Base-by-base conservation (phyloP, 805 yeast genomes). In the Ogataea dorogensis region DNA sequence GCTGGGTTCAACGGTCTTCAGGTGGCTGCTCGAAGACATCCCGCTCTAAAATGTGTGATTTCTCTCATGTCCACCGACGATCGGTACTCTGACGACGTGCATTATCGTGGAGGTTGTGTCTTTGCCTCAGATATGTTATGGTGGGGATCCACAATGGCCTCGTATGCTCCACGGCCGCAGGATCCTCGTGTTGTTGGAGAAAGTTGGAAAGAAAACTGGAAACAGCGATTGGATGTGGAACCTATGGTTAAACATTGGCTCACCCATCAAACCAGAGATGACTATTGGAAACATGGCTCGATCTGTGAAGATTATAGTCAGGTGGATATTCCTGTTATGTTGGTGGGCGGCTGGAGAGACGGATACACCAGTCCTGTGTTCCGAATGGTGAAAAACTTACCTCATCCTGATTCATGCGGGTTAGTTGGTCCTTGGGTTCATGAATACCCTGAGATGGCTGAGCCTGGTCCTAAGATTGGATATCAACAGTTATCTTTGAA, bases 391-490 rank as follows among this genome's bases (percentile, higher is more conserved):
- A 59, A 64, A 7, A 56, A 64, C 16, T 49, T 68, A 23, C 68
- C 68, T n/a, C 56, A 67, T 33, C 64, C 68, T n/a, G 49, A 63
- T 20, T 52, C 66, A 1, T 47, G 56, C 21, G 63, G 61, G 22
- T 39, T 68, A 11, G 59, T 69, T 45, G 73, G 73, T 15, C 74
- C 73, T 7, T 69, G 73, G 74, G 73, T 68, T 30, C 74, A 68
- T 44, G 73, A 68, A 43, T 68, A 59, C 48, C 74, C 73, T 3
- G 73, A 68, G 44, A 63, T 69, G 54, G 73, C 73, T 2, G 65
- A 63, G 21, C 73, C 73, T 5, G 57, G 59, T 7, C 73, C 74
- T 20, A 62, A 60, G 38, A 63, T 68, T 44, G 73, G 72, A 3
- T 69, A 63, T 36, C 67, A 64, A 24, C 70, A 69, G 41, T 32